Base-by-base conservation (phyloP, 2,329 filamentous ascomycete genomes). In the Didymella lethalis region DNA sequence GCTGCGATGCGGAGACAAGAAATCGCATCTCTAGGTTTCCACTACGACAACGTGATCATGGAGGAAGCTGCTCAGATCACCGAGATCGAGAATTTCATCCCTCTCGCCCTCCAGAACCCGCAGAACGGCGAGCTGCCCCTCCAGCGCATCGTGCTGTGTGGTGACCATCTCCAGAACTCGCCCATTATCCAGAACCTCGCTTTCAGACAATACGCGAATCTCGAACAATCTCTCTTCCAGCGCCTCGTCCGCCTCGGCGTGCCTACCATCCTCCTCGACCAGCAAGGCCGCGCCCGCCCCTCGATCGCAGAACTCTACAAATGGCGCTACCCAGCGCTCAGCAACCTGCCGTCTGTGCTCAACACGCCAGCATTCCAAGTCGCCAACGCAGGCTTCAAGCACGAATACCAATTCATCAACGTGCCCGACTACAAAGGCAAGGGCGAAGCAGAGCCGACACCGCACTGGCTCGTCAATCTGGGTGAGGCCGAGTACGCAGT, bases 61-160 rank as follows among this genome's bases (percentile, higher is more conserved):
- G 95, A 99, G 80, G 95, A 99, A 83, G 94, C 95, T 5, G 95
- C 95, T 12, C 95, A 99, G 74, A 94, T 99, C 72, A 99, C 94
- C 0, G 95, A 99, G 77, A 91, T 97, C 45, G 95, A 99, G 75
- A 96, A 92, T 64, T 98, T 99, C 78, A 92, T 99, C 64, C 95
- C 95, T 0, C 83, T 97, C 52, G 91, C 93, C n/a, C 84, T 99
- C 78, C 96, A 99, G 74, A 92, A 91, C 63, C 87, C 90, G 20
- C 86, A 87, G 64, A 82, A 89, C 50, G 90, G 90, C 32, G 84
- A 92, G 70, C 84, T 91, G 66, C 87, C 88, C 3, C 80, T 99
- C 12, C 92, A 97, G 76, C 85, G 96, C 40, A 88, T 99, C 6
- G 92, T 99, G 2, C 84, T 99, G 3, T 96, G 93, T 58, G 95